A percentile compares a stretch with the other conserved stretches of the same genome.
Evolutionary conservation across 208 protist genomes (phyloP).

Genomic region (Endotrypanum monterogeii): DNA sequence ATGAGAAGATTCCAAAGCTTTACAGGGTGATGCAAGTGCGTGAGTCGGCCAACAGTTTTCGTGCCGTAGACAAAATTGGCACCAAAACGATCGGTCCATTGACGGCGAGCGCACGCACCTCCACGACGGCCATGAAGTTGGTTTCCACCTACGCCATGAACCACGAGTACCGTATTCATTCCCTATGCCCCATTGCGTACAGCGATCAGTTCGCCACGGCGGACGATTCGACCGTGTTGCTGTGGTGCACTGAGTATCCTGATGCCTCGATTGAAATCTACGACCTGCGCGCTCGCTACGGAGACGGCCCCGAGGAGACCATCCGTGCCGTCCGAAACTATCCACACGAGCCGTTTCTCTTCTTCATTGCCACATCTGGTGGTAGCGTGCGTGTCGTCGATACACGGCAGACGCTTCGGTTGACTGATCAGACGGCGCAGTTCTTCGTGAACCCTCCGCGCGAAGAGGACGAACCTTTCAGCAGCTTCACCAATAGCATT

Average conservation of each 20-base stretch:
- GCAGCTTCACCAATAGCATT: constrained; percentile 62
- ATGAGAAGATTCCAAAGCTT: constrained; percentile 87
- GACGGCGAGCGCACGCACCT: constrained; percentile 34
- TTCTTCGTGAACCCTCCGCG: constrained; percentile 61
- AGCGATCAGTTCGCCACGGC: constrained; percentile 82
- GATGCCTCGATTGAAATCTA: constrained; percentile 85
- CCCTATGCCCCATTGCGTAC: constrained; percentile 70
- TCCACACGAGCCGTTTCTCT: constrained; percentile 83
- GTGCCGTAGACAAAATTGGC: constrained; percentile 69
- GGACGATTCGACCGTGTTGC: constrained; percentile 80
- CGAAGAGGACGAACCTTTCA: constrained; percentile 49
- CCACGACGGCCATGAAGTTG: constrained; percentile 70
- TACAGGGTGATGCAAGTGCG: constrained; percentile 79
- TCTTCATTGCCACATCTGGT: constrained; percentile 75
- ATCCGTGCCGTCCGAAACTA: constrained; percentile 68
- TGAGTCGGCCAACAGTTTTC: constrained; percentile 61
- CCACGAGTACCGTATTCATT: constrained; percentile 90
- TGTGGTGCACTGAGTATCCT: constrained; percentile 90
- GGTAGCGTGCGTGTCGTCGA: constrained; percentile 82
- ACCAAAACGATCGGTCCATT: constrained; percentile 54
- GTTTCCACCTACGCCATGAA: constrained; percentile 72
- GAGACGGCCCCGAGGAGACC: constrained; percentile 52
- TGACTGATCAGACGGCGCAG: constrained; percentile 61
- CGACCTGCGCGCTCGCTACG: constrained; percentile 63
- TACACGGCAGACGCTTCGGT: constrained; percentile 77